phyloP scores from a whole-genome alignment of 1,284 basidiomycete species.

The Agaricales sp. region DNA sequence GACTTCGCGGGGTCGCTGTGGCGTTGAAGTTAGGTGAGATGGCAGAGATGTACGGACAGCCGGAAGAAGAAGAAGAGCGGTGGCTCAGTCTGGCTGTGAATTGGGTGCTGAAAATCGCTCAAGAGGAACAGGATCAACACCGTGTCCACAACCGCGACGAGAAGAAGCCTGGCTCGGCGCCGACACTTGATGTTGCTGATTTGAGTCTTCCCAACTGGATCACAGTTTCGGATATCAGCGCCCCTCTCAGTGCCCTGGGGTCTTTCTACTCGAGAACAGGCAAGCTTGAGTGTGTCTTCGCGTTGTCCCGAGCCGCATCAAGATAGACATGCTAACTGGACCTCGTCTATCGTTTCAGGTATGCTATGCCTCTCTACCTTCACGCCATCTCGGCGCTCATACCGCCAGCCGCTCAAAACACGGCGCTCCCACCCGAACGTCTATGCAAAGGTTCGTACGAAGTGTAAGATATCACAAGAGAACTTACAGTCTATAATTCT shows the following conservation, averaged over 20 bases:
- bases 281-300: slow-evolving; percentile 43
- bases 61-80: slow-evolving; percentile 42
- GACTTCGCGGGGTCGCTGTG: slow-evolving; percentile 51
- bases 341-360: too few relatives aligned
- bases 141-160: slow-evolving; percentile 11
- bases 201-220: slow-evolving; percentile 58
- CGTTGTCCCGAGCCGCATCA: slow-evolving; percentile 6
- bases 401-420: slow-evolving; percentile 31
- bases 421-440: slow-evolving; percentile 32
- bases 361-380: slow-evolving; percentile 54
- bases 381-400: slow-evolving; percentile 58
- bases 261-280: slow-evolving; percentile 50
- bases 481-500: slow-evolving; percentile 5
- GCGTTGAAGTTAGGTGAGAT: slow-evolving; percentile 61
- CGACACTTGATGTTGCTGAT: slow-evolving; percentile 27
- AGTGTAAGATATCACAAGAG: too few relatives aligned
- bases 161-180: slow-evolving; percentile 12
- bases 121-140: slow-evolving; percentile 13
- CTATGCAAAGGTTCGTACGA: slow-evolving; percentile 47
- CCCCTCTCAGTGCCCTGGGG: slow-evolving; percentile 59
- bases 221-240: slow-evolving; percentile 48
- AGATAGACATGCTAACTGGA: neutral
- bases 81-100: slow-evolving; percentile 58
- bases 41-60: slow-evolving; percentile 25
- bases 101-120: slow-evolving; percentile 37